phyloP scores from a whole-genome alignment of 2,329 filamentous ascomycete species.

The Ceratocystis huliohia region DNA sequence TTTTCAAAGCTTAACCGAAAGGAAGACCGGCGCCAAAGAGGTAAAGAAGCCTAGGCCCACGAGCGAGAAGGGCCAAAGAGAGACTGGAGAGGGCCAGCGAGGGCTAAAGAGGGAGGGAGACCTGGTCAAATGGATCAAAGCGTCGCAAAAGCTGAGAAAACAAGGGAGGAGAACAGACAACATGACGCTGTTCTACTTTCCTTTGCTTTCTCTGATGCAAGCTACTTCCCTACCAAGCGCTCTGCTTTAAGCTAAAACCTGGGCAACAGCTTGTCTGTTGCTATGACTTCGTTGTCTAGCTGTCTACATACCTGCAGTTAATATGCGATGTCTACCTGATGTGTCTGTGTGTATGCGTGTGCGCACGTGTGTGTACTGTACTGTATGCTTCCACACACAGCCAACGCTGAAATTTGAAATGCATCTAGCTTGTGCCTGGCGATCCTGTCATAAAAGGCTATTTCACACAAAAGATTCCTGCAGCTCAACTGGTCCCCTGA shows the following conservation, averaged over 20 bases:
- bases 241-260: not conserved
- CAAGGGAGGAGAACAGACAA: not conserved
- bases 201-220: not conserved
- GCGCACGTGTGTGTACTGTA: not conserved
- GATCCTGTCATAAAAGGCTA: not conserved
- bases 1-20: constrained; percentile 10
- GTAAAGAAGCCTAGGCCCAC: not conserved
- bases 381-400: not conserved
- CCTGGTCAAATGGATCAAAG: constrained; percentile 2
- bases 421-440: not conserved
- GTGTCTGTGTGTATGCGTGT: not conserved
- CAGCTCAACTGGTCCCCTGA: constrained; percentile 1
- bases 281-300: not conserved
- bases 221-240: not conserved
- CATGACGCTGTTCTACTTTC: not conserved
- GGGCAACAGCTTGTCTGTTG: not conserved
- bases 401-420: not conserved
- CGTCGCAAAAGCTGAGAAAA: not conserved
- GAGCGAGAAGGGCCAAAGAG: too few relatives aligned
- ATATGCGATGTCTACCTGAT: not conserved
- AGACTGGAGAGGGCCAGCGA: too few relatives aligned
- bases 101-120: not conserved
- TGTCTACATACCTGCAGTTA: not conserved
- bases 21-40: not conserved
- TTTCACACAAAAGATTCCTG: not conserved